Conservation (phyloP, 345 rosid genomes). For the Chamaenerion angustifolium region DNA sequence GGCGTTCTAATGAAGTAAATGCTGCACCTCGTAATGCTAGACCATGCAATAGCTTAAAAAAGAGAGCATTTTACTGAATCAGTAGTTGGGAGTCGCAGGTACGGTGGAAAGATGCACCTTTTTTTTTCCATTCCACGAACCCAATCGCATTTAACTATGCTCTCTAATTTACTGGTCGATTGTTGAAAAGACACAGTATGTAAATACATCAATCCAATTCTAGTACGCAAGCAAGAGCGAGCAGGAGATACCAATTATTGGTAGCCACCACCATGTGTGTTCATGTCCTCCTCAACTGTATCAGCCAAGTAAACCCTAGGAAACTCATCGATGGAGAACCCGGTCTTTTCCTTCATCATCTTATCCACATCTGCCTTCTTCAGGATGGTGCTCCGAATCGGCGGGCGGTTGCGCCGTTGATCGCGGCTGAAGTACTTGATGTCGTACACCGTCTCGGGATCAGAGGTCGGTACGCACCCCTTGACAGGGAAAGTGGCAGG, state of each 20-base stretch:
- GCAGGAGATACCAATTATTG: slow-evolving; percentile 24
- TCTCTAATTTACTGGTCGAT: too few relatives aligned
- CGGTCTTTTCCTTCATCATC: slow-evolving; percentile 65
- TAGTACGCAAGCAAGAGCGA: background rate
- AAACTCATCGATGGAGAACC: slow-evolving; percentile 50
- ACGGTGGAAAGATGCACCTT: too few relatives aligned
- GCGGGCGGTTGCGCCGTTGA: slow-evolving; percentile 85
- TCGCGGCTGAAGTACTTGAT: slow-evolving; percentile 68
- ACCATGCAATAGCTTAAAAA: too few relatives aligned
- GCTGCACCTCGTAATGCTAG: too few relatives aligned
- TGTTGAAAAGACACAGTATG: too few relatives aligned
- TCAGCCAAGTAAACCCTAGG: slow-evolving; percentile 68
- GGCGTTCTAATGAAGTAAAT: too few relatives aligned
- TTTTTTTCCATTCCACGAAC: too few relatives aligned
- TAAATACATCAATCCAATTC: too few relatives aligned
- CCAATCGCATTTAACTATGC: too few relatives aligned
- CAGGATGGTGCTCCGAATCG: slow-evolving; percentile 49
- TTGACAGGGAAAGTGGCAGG: slow-evolving; percentile 50
- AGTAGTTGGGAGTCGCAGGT: too few relatives aligned
- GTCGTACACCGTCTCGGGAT: slow-evolving; percentile 85
- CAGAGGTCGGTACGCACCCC: slow-evolving; percentile 55
- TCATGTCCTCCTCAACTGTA: slow-evolving; percentile 50
- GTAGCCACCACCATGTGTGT: slow-evolving; percentile 56
- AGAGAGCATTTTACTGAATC: too few relatives aligned
- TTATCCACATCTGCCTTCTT: slow-evolving; percentile 60